Conservation (phyloP, 345 rosid genomes). For the Euphorbia tirucalli region DNA sequence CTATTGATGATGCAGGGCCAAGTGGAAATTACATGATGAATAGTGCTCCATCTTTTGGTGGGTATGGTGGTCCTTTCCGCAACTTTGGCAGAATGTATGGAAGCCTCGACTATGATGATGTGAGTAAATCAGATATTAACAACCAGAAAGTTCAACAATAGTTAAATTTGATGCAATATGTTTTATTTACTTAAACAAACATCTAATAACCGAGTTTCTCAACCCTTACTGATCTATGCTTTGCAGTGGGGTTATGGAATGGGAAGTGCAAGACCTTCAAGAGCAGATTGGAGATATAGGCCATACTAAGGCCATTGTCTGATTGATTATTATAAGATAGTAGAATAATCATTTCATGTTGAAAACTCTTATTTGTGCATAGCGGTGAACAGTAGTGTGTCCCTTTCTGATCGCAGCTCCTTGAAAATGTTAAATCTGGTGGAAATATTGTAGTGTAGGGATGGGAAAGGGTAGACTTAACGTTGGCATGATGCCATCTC, state of each 20-base stretch:
- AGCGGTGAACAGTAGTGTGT: neutral
- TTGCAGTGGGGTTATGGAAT: conserved; percentile 77
- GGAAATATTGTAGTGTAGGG: neutral
- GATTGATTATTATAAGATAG: neutral
- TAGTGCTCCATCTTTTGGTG: conserved; percentile 56
- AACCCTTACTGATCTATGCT: neutral
- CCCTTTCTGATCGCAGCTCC: neutral
- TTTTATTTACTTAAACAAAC: neutral
- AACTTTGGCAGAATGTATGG: conserved; percentile 79
- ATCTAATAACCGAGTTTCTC: neutral
- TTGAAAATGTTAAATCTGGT: neutral
- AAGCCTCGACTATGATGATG: conserved; percentile 65
- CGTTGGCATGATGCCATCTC: neutral
- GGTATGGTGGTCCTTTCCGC: conserved; percentile 86
- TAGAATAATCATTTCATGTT: conserved; percentile 3
- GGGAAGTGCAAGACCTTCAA: conserved; percentile 61
- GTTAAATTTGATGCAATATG: neutral
- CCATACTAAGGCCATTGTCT: conserved; percentile 47
- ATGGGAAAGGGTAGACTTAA: neutral
- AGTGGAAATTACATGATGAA: conserved; percentile 55
- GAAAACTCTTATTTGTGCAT: neutral
- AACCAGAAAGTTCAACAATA: neutral
- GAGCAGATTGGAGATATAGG: conserved; percentile 89
- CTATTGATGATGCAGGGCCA: conserved; percentile 78
- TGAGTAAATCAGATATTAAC: conserved; percentile 30